Evolutionary conservation across 164 flowering plant genomes (phyloP), one percentile per base, ranked within the genome.

Genomic region (Piper longum): DNA sequence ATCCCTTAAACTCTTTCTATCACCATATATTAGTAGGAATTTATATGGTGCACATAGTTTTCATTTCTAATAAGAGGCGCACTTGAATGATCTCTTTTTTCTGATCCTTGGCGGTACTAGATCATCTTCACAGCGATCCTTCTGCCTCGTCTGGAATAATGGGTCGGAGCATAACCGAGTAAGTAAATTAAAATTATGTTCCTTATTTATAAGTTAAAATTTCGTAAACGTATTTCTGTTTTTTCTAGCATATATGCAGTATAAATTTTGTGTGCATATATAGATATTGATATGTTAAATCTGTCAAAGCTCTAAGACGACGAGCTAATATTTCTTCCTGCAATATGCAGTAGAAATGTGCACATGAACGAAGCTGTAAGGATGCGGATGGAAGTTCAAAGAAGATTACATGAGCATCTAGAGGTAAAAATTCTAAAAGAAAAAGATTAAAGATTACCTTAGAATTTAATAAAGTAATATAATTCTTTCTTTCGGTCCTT

Each of bases 361-460:
- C 85, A 84, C 70, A 69, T 82, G 62, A 76, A 69, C 64, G 85
- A 83, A 76, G 82, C 81, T 17, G 78, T 80, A 66, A 80, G 91
- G 86, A 88, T 88, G 97, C 97, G 90, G 80, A 82, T 85, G 91
- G 99, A 93, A 77, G 97, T 90, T 61, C 91, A 90, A 69, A 83
- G 99, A 80, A 90, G 99, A 69, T 76, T 93, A 58, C 92, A 88
- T 66, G 99, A 93, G 66, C 99, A 93, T 71, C 41, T 93, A 39
- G 99, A 93, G 96, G 99, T 90, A 80, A 64, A 14, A 14, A 8
- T 41, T 55, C 36, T 16, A 17, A 56, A 56, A 16, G 39, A 56
- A 17, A 56, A 8, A 56, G 17, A 56, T 16, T 26, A 26, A 1
- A 26, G 36, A 26, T 26, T 26, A 26, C 1, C 36, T 1, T 26